A percentile compares a stretch with the other conserved stretches of the same genome.
phyloP scores from a whole-genome alignment of 2,329 filamentous ascomycete species.

The Metarhizium album region DNA sequence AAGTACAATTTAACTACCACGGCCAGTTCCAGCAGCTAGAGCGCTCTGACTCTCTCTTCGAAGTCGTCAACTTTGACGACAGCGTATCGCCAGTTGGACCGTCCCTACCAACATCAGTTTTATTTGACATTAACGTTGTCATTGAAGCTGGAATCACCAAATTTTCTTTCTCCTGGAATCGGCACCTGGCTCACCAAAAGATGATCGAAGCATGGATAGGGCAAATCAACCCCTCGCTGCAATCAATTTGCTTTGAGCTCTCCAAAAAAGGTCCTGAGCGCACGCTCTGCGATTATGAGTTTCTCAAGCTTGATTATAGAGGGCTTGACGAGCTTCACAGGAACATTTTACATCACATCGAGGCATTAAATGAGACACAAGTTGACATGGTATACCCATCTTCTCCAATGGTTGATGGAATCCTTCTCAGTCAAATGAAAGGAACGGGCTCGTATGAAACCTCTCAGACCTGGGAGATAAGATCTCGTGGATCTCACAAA shows the following conservation, averaged over 20 bases:
- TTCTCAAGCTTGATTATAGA: constrained; percentile 1
- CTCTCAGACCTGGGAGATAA: constrained; percentile 2
- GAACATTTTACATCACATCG: constrained; percentile 4
- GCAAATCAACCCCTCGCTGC: neutral
- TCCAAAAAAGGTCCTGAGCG: neutral
- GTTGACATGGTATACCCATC: constrained; percentile 23
- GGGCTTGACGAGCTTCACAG: constrained; percentile 9
- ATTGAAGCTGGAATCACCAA: constrained; percentile 2
- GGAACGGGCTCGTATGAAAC: constrained; percentile 4
- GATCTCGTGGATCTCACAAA: neutral
- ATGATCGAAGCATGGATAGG: neutral
- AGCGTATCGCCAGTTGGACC: constrained; percentile 1
- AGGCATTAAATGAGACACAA: constrained; percentile 4
- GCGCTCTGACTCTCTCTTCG: constrained; percentile 9
- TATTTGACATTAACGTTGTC: constrained; percentile 2
- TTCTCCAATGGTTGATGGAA: constrained; percentile 21
- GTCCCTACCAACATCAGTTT: neutral
- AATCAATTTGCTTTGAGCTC: neutral
- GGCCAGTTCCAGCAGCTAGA: constrained; percentile 9
- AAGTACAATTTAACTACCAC: constrained; percentile 8
- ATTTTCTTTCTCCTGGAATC: constrained; percentile 1
- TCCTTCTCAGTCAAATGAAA: constrained; percentile 18
- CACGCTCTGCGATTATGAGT: constrained; percentile 4
- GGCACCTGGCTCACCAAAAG: constrained; percentile 1
- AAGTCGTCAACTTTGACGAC: constrained; percentile 8